phyloP scores from a whole-genome alignment of 2,329 filamentous ascomycete genomes.

The Ilyonectria destructans region DNA sequence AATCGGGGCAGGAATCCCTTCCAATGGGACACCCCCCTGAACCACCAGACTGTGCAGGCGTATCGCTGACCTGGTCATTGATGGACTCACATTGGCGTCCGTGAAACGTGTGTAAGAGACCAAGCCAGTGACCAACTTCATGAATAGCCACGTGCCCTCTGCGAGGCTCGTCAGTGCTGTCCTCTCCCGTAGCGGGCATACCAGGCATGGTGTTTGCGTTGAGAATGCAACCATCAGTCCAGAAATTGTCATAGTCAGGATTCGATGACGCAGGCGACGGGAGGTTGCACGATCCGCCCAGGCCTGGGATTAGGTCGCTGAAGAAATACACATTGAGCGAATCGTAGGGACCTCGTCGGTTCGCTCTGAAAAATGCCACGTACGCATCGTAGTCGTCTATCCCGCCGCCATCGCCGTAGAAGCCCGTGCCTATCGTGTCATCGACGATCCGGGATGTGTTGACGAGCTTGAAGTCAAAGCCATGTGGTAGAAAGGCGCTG shows the following conservation, averaged over 20 bases:
- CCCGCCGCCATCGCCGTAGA: slow-evolving; percentile 14
- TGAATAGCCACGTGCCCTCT: slow-evolving; percentile 27
- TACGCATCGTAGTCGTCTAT: slow-evolving; percentile 26
- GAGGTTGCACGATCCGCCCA: slow-evolving; percentile 26
- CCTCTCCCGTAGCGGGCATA: slow-evolving; percentile 19
- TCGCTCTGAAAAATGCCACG: slow-evolving; percentile 25
- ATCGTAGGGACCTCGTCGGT: slow-evolving; percentile 21
- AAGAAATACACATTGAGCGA: slow-evolving; percentile 30
- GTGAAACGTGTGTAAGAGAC: slow-evolving; percentile 27
- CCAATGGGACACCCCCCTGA: slow-evolving; percentile 19
- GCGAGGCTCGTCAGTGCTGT: slow-evolving; percentile 23
- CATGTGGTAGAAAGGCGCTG: slow-evolving; percentile 12
- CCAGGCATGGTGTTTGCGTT: slow-evolving; percentile 30
- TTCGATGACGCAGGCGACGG: slow-evolving; percentile 16
- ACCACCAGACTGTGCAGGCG: slow-evolving; percentile 24
- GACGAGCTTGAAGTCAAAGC: slow-evolving; percentile 14
- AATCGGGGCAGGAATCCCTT: slow-evolving; percentile 26
- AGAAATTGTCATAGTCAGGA: slow-evolving; percentile 23
- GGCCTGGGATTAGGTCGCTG: slow-evolving; percentile 19
- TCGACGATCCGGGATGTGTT: slow-evolving; percentile 14
- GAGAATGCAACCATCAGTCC: slow-evolving; percentile 28
- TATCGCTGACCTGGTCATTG: slow-evolving; percentile 27
- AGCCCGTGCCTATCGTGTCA: slow-evolving; percentile 12
- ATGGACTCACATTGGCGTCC: slow-evolving; percentile 24
- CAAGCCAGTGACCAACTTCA: slow-evolving; percentile 26